Percentiles rank a stretch among this genome's conserved stretches.
Conservation (phyloP, 2,329 filamentous ascomycete species). For the Neonectria hederae region DNA sequence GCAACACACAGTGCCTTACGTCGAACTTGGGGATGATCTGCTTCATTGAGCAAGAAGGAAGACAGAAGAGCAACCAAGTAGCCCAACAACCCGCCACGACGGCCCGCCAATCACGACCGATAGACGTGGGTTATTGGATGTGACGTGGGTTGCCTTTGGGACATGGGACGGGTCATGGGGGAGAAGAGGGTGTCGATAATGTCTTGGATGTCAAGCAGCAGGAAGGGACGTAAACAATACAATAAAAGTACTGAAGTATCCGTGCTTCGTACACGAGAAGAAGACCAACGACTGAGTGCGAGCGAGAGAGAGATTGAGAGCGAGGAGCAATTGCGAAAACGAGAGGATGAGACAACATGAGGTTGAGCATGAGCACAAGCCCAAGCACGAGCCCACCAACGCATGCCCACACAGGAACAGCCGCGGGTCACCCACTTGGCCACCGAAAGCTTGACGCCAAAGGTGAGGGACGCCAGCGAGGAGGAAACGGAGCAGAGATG, state of each 20-base stretch:
- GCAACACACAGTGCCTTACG: not conserved
- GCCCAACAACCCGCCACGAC: not conserved
- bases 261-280: not conserved
- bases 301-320: not conserved
- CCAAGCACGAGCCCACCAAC: not conserved
- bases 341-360: not conserved
- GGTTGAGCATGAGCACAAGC: not conserved
- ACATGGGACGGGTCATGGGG: not conserved
- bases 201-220: not conserved
- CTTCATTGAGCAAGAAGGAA: not conserved
- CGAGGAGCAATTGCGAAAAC: not conserved
- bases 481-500: constrained; percentile 15
- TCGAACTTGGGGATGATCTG: not conserved
- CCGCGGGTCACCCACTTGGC: not conserved
- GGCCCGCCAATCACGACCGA: constrained; percentile 15
- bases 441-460: not conserved
- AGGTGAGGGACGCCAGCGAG: constrained; percentile 19
- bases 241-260: not conserved
- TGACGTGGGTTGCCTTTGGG: constrained; percentile 11
- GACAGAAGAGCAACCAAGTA: not conserved
- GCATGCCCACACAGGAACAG: constrained; percentile 13
- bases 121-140: constrained; percentile 12
- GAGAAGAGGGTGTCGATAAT: not conserved
- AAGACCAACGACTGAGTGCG: not conserved
- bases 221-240: not conserved